phyloP scores from a whole-genome alignment of 192 early-diverging fungal species.

The Chytriomyces hyalinus region DNA sequence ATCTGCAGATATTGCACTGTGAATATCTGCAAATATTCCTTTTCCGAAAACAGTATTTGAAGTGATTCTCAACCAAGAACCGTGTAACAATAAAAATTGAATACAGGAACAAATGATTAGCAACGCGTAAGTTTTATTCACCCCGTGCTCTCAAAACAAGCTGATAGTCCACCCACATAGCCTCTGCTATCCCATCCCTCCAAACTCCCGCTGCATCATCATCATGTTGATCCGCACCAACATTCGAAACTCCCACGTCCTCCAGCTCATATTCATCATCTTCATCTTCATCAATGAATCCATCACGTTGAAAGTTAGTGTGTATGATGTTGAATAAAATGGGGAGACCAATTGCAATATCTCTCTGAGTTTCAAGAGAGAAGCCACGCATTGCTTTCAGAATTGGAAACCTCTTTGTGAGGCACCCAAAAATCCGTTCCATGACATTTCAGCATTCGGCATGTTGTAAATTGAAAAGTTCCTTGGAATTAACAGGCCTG shows the following conservation, averaged over 20 bases:
- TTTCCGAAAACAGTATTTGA: too few species aligned
- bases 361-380: slow-evolving; percentile 10
- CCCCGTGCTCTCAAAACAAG: not conserved
- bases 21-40: too few species aligned
- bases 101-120: too few species aligned
- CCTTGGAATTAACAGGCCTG: not conserved
- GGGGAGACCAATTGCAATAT: not conserved
- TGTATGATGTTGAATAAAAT: slow-evolving; percentile 25
- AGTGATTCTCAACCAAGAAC: too few species aligned
- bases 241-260: not conserved
- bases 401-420: slow-evolving; percentile 25
- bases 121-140: not conserved
- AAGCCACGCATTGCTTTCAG: slow-evolving; percentile 14
- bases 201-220: not conserved
- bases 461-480: slow-evolving; percentile 12
- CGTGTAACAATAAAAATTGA: too few species aligned
- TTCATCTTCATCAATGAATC: not conserved
- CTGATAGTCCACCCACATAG: slow-evolving; percentile 7
- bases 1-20: too few species aligned
- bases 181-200: not conserved
- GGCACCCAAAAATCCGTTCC: slow-evolving; percentile 17
- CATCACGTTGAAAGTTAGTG: not conserved
- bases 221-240: not conserved
- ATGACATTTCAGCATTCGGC: slow-evolving; percentile 3
- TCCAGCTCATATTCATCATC: too few species aligned